A percentile compares a stretch with the other conserved stretches of the same genome.
Conservation (phyloP, 768 basidiomycete genomes). For the Fibroporia radiculosa region DNA sequence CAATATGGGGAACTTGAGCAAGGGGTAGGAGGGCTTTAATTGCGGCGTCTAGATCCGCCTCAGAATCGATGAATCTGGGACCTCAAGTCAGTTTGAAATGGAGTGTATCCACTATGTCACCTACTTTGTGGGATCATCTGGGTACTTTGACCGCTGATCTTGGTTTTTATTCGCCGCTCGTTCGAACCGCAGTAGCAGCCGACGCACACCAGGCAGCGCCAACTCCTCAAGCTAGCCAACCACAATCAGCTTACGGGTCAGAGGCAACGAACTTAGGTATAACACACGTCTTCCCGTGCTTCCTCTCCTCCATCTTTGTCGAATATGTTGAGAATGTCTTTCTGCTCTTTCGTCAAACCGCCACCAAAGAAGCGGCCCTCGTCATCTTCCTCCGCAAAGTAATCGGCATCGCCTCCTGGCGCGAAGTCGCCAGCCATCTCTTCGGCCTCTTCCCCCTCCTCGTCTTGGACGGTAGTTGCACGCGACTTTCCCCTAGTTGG, state of each 20-base stretch:
- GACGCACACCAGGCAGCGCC: slow-evolving; percentile 61
- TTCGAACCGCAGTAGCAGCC: slow-evolving; percentile 75
- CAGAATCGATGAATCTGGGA: slow-evolving; percentile 93
- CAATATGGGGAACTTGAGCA: slow-evolving; percentile 72
- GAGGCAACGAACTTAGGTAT: background rate
- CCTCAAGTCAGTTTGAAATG: slow-evolving; percentile 5
- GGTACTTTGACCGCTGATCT: slow-evolving; percentile 92
- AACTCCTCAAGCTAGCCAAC: slow-evolving; percentile 62
- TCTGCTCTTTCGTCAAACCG: slow-evolving; percentile 87
- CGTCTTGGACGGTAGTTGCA: slow-evolving; percentile 55
- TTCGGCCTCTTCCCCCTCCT: slow-evolving; percentile 39
- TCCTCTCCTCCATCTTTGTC: slow-evolving; percentile 64
- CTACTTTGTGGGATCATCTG: slow-evolving; percentile 86
- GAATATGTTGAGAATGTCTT: slow-evolving; percentile 93
- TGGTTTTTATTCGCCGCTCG: slow-evolving; percentile 91
- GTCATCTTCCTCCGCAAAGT: slow-evolving; percentile 85
- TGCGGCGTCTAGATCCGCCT: slow-evolving; percentile 86
- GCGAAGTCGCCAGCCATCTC: slow-evolving; percentile 46
- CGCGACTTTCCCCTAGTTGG: slow-evolving; percentile 27
- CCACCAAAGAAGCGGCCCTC: slow-evolving; percentile 93
- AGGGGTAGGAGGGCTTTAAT: slow-evolving; percentile 85
- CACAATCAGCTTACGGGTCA: no score
- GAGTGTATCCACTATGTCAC: slow-evolving; percentile 12
- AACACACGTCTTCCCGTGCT: slow-evolving; percentile 54
- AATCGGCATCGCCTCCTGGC: slow-evolving; percentile 84